phyloP scores from a whole-genome alignment of 331 rosid genomes.

The Erythrophleum ivorense region DNA sequence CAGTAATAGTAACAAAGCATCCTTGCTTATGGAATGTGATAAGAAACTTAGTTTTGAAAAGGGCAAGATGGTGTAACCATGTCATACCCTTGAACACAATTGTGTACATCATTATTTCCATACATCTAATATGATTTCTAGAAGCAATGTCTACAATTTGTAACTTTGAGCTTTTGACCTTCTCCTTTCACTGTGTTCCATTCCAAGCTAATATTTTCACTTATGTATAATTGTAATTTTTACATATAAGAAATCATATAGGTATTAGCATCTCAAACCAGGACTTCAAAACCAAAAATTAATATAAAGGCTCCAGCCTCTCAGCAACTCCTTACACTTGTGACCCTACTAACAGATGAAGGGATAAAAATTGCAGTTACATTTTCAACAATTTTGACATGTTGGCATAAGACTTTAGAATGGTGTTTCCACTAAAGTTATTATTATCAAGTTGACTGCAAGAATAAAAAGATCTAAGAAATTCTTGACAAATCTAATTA shows the following conservation, averaged over 20 bases:
- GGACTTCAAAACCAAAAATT: constrained; percentile 16
- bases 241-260: not conserved
- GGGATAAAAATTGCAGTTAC: constrained; percentile 64
- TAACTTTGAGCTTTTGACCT: not conserved
- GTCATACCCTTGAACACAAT: not conserved
- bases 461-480: constrained; percentile 40
- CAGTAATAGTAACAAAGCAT: not conserved
- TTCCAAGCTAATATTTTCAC: not conserved
- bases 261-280: constrained; percentile 26
- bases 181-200: not conserved
- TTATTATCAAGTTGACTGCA: constrained; percentile 97
- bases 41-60: constrained; percentile 14
- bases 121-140: constrained; percentile 9
- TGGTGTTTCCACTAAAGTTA: constrained; percentile 66
- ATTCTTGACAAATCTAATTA: constrained; percentile 1
- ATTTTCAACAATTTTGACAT: constrained; percentile 76
- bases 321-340: constrained; percentile 14
- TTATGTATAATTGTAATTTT: not conserved
- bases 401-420: constrained; percentile 70
- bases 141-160: not conserved
- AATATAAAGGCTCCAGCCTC: constrained; percentile 28
- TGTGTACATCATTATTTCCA: not conserved
- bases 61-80: no score
- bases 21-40: not conserved
- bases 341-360: constrained; percentile 21